Base-by-base conservation (phyloP, 805 yeast genomes). In the Candida maesae region DNA sequence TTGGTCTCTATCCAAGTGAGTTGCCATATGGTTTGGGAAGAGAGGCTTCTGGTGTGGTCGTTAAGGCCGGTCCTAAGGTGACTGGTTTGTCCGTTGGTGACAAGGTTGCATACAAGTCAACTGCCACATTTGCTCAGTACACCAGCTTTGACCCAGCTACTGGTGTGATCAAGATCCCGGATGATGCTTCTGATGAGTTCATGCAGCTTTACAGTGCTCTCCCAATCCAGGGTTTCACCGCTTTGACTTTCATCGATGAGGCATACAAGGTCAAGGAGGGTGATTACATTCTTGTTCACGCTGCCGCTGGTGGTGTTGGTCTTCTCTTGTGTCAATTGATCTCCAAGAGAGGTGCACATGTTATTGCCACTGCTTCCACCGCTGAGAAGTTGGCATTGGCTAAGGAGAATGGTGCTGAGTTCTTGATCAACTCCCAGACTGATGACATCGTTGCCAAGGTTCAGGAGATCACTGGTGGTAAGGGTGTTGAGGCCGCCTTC, bases 251-350 rank as follows among this genome's bases (percentile, higher is more conserved):
- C 44, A 65, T 78, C 35, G 65, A 70, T 27, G 88, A 84, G 47
- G 76, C 93, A 2, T 78, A 84, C 56, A 55, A 70, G 2, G 84
- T 86, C 29, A 59, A 85, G 52, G 67, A 74, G 58, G 90, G 79
- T 39, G 96, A 91, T 44, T 73, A 64, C 51, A 74, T 84, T 33
- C 69, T 90, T 35, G 80, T 87, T 19, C 87, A 89, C 67, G 97
- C 97, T 4, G 96, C 96, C 7, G 96, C 97, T 3, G 98, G 97
- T 34, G 96, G 97, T 42, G 91, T 86, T 37, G 98, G 98, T 5
- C 71, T 76, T 38, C 51, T 86, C 15, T 65, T 88, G 39, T 68
- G 71, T 36, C 96, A 89, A 60, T 65, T 89, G 62, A 33, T 44
- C 36, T 61, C 70, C 23, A 55, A 63, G 18, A 69, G 66, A 36